Conservation (phyloP, 495 filamentous ascomycete species). For the Neurospora sp. region DNA sequence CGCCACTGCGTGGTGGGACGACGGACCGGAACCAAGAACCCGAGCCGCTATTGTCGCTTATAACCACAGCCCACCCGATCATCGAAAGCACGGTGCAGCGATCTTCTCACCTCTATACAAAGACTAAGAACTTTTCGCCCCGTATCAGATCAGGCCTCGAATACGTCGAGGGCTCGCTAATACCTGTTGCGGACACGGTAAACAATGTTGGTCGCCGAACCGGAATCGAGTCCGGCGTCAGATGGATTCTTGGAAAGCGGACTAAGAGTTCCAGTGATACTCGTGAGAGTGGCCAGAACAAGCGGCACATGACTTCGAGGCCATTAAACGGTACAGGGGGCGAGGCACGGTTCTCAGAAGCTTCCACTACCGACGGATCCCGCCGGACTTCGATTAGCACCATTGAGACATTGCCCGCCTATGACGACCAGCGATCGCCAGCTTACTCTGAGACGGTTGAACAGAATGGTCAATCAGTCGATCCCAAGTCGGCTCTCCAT, state of each 20-base stretch:
- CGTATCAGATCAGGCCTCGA: slow-evolving; percentile 74
- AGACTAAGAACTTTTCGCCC: slow-evolving; percentile 77
- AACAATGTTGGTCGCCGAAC: slow-evolving; percentile 70
- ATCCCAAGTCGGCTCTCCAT: slow-evolving; percentile 5
- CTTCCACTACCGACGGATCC: slow-evolving; percentile 7
- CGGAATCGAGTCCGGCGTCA: slow-evolving; percentile 69
- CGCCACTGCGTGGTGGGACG: slow-evolving; percentile 15
- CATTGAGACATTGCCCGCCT: slow-evolving; percentile 64
- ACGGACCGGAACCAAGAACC: slow-evolving; percentile 24
- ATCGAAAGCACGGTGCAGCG: slow-evolving; percentile 71
- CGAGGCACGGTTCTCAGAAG: neutral
- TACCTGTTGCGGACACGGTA: slow-evolving; percentile 72
- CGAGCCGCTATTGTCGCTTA: slow-evolving; percentile 68
- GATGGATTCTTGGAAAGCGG: slow-evolving; percentile 57
- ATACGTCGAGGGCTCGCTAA: slow-evolving; percentile 74
- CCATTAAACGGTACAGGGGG: slow-evolving; percentile 5
- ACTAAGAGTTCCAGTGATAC: slow-evolving; percentile 29
- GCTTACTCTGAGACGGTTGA: slow-evolving; percentile 48
- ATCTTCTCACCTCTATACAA: slow-evolving; percentile 69
- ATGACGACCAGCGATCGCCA: slow-evolving; percentile 64
- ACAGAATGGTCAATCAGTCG: neutral
- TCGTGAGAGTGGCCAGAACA: slow-evolving; percentile 40
- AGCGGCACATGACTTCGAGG: slow-evolving; percentile 53
- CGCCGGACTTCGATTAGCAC: slow-evolving; percentile 39
- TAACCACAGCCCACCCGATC: slow-evolving; percentile 70